phyloP scores from a whole-genome alignment of 352 stramenopile species.

The Phytopythium oedochilum region DNA sequence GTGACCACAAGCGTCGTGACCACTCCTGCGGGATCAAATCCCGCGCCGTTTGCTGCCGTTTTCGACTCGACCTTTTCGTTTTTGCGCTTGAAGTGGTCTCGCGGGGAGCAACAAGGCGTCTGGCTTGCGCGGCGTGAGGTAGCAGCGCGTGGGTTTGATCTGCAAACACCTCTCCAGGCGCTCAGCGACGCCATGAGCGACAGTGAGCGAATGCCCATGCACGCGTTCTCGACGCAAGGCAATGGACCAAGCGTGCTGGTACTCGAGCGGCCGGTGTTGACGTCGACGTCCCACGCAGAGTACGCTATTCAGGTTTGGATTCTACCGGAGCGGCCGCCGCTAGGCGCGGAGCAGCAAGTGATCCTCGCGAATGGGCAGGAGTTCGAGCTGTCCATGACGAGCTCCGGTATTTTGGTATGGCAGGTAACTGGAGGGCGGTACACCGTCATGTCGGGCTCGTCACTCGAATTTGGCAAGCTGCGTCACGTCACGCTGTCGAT shows the following conservation, averaged over 20 bases:
- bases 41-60: slow-evolving; percentile 60
- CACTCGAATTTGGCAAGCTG: slow-evolving; percentile 44
- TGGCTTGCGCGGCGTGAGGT: slow-evolving; percentile 61
- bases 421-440: slow-evolving; percentile 33
- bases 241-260: slow-evolving; percentile 43
- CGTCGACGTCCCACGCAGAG: slow-evolving; percentile 42
- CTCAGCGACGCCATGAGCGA: slow-evolving; percentile 54
- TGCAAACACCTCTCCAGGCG: slow-evolving; percentile 25
- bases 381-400: slow-evolving; percentile 44
- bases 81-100: slow-evolving; percentile 78
- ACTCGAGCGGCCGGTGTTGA: slow-evolving; percentile 57
- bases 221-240: slow-evolving; percentile 56
- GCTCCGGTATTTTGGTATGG: slow-evolving; percentile 43
- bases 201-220: slow-evolving; percentile 29
- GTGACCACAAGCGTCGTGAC: slow-evolving; percentile 23
- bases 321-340: slow-evolving; percentile 17
- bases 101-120: slow-evolving; percentile 74
- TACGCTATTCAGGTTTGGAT: slow-evolving; percentile 74
- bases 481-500: slow-evolving; percentile 60
- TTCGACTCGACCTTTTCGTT: slow-evolving; percentile 60
- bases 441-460: slow-evolving; percentile 26
- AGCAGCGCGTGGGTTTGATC: slow-evolving; percentile 27
- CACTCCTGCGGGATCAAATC: slow-evolving; percentile 47
- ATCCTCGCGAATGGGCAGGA: slow-evolving; percentile 58
- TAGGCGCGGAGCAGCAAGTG: slow-evolving; percentile 27